Base-by-base conservation (phyloP, 805 yeast genomes). In the Kodamaea laetipori region DNA sequence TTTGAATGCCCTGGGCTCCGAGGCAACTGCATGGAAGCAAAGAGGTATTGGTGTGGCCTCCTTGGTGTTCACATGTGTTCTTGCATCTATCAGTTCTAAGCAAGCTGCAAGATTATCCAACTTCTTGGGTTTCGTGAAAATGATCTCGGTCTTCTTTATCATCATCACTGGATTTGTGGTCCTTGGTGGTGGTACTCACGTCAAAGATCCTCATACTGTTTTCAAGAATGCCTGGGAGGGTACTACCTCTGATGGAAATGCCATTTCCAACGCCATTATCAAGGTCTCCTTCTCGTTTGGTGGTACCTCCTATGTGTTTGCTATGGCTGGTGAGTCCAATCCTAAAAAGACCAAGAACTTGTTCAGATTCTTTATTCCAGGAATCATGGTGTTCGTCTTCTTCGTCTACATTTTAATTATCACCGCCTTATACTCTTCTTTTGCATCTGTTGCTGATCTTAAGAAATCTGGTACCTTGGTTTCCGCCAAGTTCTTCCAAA, bases 241-340 rank as follows among this genome's bases (percentile, higher is more conserved):
- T 1, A 63, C 77, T 2, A 72, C 76, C 0, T 57, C 58, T 1
- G 65, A 64, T 45, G 74, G 75, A 9, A 69, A 73, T 52, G 57
- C 66, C 9, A 72, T 73, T 47, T 64, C 73, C 7, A 67, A 53
- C 45, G 71, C 77, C 1, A 71, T 73, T 55, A 67, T 74, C 48
- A 68, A 53, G 62, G 74, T 69, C 32, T 59, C 73, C 3, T 73
- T 73, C 39, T 61, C 77, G 1, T 73, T 67, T 45, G 64, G 73
- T 41, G 77, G 77, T 28, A 52, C 66, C 13, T 51, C 52, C 7
- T 73, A 73, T 52, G 69, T 70, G 0, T 64, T 73, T 50, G 63
- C 61, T 9, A 63, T 71, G 24, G 65, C 55, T 6, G 67, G 66
- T 6, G 67, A 63, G 42, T 49, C 64, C 6, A 45, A 51, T 39